These are phyloP conservation scores for Leptodontidium sp. DNA, from an alignment of 2,329 filamentous ascomycete species.

Conservation along the genomic window DNA sequence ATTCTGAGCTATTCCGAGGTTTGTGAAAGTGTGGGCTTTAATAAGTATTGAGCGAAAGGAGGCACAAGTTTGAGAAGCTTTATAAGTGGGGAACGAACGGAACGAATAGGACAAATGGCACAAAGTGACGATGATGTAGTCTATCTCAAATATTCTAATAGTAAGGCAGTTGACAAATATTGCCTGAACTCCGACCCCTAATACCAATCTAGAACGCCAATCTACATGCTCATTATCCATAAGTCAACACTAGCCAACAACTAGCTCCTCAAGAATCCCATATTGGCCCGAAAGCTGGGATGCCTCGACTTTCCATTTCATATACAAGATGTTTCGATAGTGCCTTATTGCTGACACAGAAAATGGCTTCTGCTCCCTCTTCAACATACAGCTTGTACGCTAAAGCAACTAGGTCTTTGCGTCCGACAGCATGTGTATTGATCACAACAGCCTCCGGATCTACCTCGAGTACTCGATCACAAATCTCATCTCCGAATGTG, in stretches of 20 bases:
- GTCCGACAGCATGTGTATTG: slow-evolving; percentile 47
- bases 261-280: slow-evolving; percentile 46
- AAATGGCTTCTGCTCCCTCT: slow-evolving; percentile 49
- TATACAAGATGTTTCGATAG: slow-evolving; percentile 50
- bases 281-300: slow-evolving; percentile 49
- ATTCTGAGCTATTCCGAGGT: slow-evolving; percentile 55
- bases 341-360: slow-evolving; percentile 49
- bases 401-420: slow-evolving; percentile 48
- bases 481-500: slow-evolving; percentile 49
- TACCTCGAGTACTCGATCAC: slow-evolving; percentile 45
- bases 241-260: not conserved
- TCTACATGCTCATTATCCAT: not conserved
- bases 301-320: slow-evolving; percentile 49
- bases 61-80: slow-evolving; percentile 36
- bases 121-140: not conserved
- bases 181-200: not conserved
- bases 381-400: slow-evolving; percentile 45
- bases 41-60: slow-evolving; percentile 50
- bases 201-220: slow-evolving; percentile 1
- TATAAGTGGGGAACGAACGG: slow-evolving; percentile 12
- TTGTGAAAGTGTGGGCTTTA: slow-evolving; percentile 55
- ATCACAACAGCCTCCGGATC: slow-evolving; percentile 48
- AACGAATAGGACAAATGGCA: not conserved
- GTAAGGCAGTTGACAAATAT: not conserved
- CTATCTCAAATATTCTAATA: not conserved